Base-by-base conservation (phyloP, 2,329 filamentous ascomycete genomes). In the Myriosclerotinia scirpicola region DNA sequence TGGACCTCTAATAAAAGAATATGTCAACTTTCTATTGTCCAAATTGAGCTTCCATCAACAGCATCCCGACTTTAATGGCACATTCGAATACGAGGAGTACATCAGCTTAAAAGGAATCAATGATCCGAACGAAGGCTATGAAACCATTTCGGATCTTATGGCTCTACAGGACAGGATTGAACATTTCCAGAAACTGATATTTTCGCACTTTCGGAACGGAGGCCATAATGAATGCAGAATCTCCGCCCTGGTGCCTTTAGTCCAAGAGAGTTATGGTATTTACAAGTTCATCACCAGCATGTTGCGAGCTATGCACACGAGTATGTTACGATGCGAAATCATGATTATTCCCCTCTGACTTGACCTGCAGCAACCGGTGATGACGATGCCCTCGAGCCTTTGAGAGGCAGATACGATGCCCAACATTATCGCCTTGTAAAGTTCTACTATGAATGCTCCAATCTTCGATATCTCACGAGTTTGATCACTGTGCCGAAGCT, bases 201-300 rank as follows among this genome's bases (percentile, higher is more conserved):
- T 98, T 80, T 95, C 95, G 5, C 93, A 98, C 79, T 98, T 99
- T 80, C 89, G 93, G 68, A 87, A 89, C 71, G 91, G 93, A 36
- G 89, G 90, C 58, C 96, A 97, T 80, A 99, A 98, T 75, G 95
- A 99, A 78, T 98, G 94, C 78, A 87, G 94, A 69, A 99, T 99
- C 75, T 96, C 94, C 17, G 92, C 95, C 1, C 81, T 99, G 64
- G 93, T 98, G 30, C 92, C 93, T 2, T 82, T 99, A 54, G 95
- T 99, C 3, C 92, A 97, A 77, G 95, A 99, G 81, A 98, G 93
- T 77, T 99, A 98, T 79, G 95, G 95, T 58, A 98, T 99, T 73
- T 99, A 99, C 84, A 98, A 98, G 80, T 99, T 99, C 78, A 93
- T 97, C 71, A 99, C 95, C 0, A 99, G 95, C 89, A 99, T 99